Percentiles rank a stretch among this genome's conserved stretches.
These are phyloP conservation scores for Rhodomyrtus tomentosa DNA, from an alignment of 345 rosid species.

Conservation along the genomic window DNA sequence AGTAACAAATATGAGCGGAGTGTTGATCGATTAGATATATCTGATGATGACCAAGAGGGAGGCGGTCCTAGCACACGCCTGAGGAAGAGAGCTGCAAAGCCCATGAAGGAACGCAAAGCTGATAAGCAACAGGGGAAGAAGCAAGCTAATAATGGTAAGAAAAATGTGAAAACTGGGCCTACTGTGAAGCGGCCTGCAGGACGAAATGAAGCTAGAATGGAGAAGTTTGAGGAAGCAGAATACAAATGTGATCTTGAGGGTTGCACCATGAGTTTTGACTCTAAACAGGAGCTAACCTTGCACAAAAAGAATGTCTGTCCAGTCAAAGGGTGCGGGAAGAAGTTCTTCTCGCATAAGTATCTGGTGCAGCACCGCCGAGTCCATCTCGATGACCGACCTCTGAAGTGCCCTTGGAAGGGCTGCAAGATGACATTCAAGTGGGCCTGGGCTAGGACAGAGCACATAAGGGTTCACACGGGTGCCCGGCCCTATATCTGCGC, in stretches of 20 bases:
- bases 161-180: conserved; percentile 17
- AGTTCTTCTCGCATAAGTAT: conserved; percentile 91
- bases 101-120: conserved; percentile 18
- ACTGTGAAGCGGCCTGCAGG: neutral
- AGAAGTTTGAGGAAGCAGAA: conserved; percentile 38
- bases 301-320: conserved; percentile 87
- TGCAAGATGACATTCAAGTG: conserved; percentile 97
- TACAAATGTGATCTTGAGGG: conserved; percentile 85
- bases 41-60: conserved; percentile 25
- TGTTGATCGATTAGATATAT: conserved; percentile 8
- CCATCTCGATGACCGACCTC: conserved; percentile 87
- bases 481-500: conserved; percentile 80
- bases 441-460: conserved; percentile 99
- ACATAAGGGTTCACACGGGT: conserved; percentile 95
- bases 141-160: conserved; percentile 20
- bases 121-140: conserved; percentile 39
- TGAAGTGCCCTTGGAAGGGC: conserved; percentile 98
- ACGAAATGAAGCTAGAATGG: conserved; percentile 2
- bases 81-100: conserved; percentile 47
- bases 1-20: conserved; percentile 17
- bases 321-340: conserved; percentile 86
- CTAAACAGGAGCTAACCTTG: conserved; percentile 55
- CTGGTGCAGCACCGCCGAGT: conserved; percentile 90
- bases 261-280: conserved; percentile 69
- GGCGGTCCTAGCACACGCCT: conserved; percentile 79